Evolutionary conservation across 495 filamentous ascomycete genomes (phyloP), one percentile per base, ranked within the genome.

Genomic region (Staphylotrichum tortipilum): DNA sequence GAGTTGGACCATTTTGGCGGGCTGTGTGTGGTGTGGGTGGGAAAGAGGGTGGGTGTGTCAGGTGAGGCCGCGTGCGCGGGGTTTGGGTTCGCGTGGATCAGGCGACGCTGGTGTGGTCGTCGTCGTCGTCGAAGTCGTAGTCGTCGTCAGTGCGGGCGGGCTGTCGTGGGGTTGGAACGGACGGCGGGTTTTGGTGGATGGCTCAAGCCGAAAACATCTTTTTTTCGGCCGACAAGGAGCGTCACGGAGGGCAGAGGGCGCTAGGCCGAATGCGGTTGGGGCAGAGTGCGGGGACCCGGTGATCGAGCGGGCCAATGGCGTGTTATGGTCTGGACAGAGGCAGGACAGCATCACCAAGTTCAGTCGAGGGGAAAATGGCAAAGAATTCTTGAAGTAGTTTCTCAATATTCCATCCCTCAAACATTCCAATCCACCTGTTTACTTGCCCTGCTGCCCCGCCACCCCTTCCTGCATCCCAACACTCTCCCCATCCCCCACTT

Each of bases 1-100:
- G 56, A 98, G 86, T 70, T 94, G 86, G 65, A 98, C 92, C 92
- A 98, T 98, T 61, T 66, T 90, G 72, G 50, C 61, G 66, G 18
- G 12, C 41, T 41, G 41, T 44, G 19, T 36, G 29, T 34, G 30
- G 34, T 38, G 38, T 39, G 14, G 28, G 39, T 35, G 14, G n/a
- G 30, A 22, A 37, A 39, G 18, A n/a, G 14, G 9, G 28, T 14
- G 6, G 28, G 10, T 15, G 26, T 24, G 4, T 39, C 19, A 23
- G 29, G 42, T n/a, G 29, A 26, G 14, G 18, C 34, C 15, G 26
- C 8, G 17, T 19, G 10, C 17, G 6, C 10, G 19, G 23, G 7
- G 5, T 10, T n/a, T 23, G 35, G 24, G 15, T 28, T 18, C 15
- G 33, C 5, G 3, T 1, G 7, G 17, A 31, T 30, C 5, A 37